Evolutionary conservation across 2,329 filamentous ascomycete genomes (phyloP), one percentile per base, ranked within the genome.

Genomic region (Neurospora crassa): DNA sequence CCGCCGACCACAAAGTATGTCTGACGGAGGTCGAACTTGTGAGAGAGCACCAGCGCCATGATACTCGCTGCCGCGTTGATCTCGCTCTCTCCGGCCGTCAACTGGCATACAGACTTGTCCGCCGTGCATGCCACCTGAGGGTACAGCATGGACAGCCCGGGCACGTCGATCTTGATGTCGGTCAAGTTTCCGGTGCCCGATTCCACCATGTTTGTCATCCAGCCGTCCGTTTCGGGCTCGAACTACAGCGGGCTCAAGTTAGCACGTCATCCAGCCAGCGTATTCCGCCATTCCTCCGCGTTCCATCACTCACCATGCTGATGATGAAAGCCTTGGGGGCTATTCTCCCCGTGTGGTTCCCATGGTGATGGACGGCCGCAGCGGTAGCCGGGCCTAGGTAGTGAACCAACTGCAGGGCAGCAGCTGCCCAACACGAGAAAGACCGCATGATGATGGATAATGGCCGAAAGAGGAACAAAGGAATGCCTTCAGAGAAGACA

Each of bases 1-100:
- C 91, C 92, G 1, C 86, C 88, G 40, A 92, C 79, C 71, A 94
- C 79, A 79, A 93, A 92, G 81, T 94, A 94, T 1, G 91, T 91
- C 68, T 83, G 79, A 1, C 81, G 84, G 14, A 94, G 83, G 79
- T 93, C 85, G 78, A 94, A 92, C 12, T 81, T 77, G 1, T 82
- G 78, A 0, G 88, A 91, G 16, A 90, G 83, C n/a, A 87, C 82
- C 11, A 93, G 82, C 0, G 91, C 87, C 67, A 85, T 85, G 72
- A 92, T 85, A 0, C 89, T 89, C 7, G 86, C 81, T 0, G 92
- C 92, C 0, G 92, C 90, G 78, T 94, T 94, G 82, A 94, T 92
- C 80, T 93, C 91, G 11, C 85, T 84, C 78, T 91, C 89, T 71
- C 91, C 91, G 1, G 89, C 88, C 10, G 88, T 88, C 67, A 92